A percentile compares a stretch with the other conserved stretches of the same genome.
Evolutionary conservation across 1,284 basidiomycete genomes (phyloP).

Genomic region (Apiotrichum porosum): DNA sequence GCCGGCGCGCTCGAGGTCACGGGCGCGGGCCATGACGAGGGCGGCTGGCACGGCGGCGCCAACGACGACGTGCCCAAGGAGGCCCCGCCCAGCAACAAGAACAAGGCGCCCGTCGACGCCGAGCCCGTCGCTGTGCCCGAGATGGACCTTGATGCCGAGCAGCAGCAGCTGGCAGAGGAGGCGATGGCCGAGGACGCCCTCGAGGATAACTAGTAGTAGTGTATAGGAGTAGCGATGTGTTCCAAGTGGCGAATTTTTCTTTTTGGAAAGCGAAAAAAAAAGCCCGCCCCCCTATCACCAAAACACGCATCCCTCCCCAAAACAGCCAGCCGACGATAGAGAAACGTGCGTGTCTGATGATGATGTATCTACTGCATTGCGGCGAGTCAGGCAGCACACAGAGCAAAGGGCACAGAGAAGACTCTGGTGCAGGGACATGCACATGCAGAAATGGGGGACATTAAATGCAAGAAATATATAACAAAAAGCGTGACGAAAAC

Average conservation of each 20-base stretch:
- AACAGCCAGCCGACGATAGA: no score
- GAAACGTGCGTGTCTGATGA: neutral
- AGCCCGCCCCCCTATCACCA: no score
- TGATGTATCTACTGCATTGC: no score
- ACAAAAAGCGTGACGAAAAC: neutral
- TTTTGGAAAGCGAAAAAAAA: no score
- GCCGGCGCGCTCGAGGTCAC: slow-evolving; percentile 45
- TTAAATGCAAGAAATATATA: no score
- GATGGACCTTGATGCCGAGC: slow-evolving; percentile 40
- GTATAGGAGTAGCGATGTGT: no score
- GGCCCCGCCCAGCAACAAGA: neutral
- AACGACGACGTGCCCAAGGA: slow-evolving; percentile 34
- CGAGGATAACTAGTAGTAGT: neutral
- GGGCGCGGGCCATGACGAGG: slow-evolving; percentile 34
- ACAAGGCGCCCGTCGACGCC: slow-evolving; percentile 21
- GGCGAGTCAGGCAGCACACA: no score
- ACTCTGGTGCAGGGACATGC: no score
- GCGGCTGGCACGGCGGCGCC: slow-evolving; percentile 49
- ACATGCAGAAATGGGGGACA: no score
- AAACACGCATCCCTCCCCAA: no score
- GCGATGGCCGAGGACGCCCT: slow-evolving; percentile 33
- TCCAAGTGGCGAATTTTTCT: no score
- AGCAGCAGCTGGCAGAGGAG: slow-evolving; percentile 33
- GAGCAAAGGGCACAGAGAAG: no score
- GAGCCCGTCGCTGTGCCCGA: slow-evolving; percentile 20